Conservation (phyloP, 305 asterid genomes). For the Rubia balearica region DNA sequence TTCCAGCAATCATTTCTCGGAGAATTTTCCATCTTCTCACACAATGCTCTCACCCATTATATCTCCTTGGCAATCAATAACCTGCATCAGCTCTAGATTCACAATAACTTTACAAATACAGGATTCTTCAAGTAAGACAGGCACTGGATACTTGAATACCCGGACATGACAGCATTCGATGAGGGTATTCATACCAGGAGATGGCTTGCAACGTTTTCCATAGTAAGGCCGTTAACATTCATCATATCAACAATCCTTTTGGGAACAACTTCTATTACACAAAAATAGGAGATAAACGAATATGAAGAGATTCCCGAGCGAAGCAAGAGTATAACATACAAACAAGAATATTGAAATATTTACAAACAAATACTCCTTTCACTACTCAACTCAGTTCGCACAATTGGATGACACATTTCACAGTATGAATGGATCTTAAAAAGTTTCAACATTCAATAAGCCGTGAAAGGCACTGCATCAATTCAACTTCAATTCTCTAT, state of each 20-base stretch:
- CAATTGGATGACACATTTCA: too few relatives aligned
- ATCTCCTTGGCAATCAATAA: neutral
- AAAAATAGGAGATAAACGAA: constrained; percentile 9
- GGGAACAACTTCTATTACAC: constrained; percentile 73
- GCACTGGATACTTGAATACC: neutral
- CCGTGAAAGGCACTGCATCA: too few relatives aligned
- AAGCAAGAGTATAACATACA: too few relatives aligned
- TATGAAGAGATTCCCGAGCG: neutral
- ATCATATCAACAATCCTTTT: constrained; percentile 83
- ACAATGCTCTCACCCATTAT: neutral
- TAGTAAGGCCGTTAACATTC: constrained; percentile 76
- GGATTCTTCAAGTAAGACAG: too few relatives aligned
- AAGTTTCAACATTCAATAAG: too few relatives aligned
- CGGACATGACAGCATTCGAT: too few relatives aligned
- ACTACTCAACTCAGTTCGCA: too few relatives aligned
- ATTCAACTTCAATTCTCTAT: too few relatives aligned
- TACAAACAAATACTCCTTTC: too few relatives aligned
- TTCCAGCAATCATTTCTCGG: constrained; percentile 8
- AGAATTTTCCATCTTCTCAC: neutral
- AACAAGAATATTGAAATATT: too few relatives aligned
- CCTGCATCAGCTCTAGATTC: neutral
- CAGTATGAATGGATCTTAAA: too few relatives aligned
- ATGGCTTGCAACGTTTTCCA: constrained; percentile 94
- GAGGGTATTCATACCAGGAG: constrained; percentile 46
- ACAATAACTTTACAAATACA: too few relatives aligned